Percentiles rank a stretch among this genome's conserved stretches.
Evolutionary conservation across 2,329 filamentous ascomycete genomes (phyloP).

Genomic region (Aspergillaceae sp.): DNA sequence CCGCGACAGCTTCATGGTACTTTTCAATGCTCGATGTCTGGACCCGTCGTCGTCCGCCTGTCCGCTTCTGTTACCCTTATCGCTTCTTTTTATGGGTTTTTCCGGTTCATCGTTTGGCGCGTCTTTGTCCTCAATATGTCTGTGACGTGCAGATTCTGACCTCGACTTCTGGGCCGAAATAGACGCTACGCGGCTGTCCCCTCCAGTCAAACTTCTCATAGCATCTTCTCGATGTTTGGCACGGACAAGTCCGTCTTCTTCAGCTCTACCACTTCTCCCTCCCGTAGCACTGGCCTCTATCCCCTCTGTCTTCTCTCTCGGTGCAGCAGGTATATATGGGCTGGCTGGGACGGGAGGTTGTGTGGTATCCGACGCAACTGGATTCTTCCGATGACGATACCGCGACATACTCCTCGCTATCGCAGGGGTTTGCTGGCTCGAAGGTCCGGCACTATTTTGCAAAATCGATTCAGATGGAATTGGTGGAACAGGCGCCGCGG

Average conservation of each 20-base stretch:
- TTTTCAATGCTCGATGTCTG: conserved; percentile 22
- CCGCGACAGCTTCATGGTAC: conserved; percentile 19
- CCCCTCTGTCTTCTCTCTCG: not conserved
- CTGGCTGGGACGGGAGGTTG: not conserved
- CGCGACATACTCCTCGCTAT: conserved; percentile 28
- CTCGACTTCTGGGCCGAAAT: not conserved
- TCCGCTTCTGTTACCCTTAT: not conserved
- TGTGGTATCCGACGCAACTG: not conserved
- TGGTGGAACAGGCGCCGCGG: conserved; percentile 10
- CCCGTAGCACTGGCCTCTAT: not conserved
- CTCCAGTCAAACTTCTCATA: conserved; percentile 28
- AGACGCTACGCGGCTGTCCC: not conserved
- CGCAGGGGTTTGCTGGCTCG: conserved; percentile 7
- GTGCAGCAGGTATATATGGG: not conserved
- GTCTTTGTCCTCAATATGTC: not conserved
- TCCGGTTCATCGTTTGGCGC: not conserved
- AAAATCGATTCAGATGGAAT: conserved; percentile 8
- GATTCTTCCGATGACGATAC: conserved; percentile 23
- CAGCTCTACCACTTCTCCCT: not conserved
- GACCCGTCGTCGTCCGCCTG: conserved; percentile 7
- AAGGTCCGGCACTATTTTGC: conserved; percentile 2
- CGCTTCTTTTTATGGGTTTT: too few relatives aligned
- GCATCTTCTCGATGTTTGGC: conserved; percentile 23
- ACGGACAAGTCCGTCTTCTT: conserved; percentile 11
- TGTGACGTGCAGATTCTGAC: not conserved